These are phyloP conservation scores for Kwoniella dejecticola DNA, from an alignment of 768 basidiomycete genomes.

Conservation along the genomic window DNA sequence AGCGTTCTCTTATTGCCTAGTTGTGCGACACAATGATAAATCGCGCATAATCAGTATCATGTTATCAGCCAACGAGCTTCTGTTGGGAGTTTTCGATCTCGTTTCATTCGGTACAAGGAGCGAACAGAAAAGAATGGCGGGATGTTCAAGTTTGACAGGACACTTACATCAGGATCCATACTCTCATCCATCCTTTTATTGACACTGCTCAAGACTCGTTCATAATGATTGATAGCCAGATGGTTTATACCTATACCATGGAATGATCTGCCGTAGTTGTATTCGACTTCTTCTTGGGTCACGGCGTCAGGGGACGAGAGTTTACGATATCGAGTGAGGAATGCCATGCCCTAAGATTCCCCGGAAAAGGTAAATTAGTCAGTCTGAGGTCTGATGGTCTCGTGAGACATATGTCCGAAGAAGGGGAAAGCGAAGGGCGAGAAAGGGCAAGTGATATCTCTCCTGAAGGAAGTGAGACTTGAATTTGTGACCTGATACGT, in stretches of 20 bases:
- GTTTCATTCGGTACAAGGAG: too few species aligned
- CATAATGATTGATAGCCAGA: slow-evolving; percentile 82
- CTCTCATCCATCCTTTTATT: slow-evolving; percentile 57
- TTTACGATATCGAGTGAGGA: slow-evolving; percentile 77
- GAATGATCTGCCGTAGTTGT: slow-evolving; percentile 87
- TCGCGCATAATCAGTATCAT: too few species aligned
- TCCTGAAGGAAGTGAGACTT: too few species aligned
- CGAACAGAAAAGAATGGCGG: too few species aligned
- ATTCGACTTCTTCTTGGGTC: slow-evolving; percentile 71
- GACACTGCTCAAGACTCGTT: slow-evolving; percentile 68
- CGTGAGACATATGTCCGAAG: too few species aligned
- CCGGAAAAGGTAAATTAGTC: not conserved
- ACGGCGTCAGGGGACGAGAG: slow-evolving; percentile 57
- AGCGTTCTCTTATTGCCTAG: slow-evolving; percentile 58
- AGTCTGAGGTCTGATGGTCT: too few species aligned
- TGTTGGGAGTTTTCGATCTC: too few species aligned
- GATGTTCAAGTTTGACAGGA: not conserved
- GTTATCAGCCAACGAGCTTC: too few species aligned
- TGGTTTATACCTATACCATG: slow-evolving; percentile 86
- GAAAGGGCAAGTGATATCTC: too few species aligned
- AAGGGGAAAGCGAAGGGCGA: too few species aligned
- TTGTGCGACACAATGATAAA: too few species aligned
- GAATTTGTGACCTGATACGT: too few species aligned
- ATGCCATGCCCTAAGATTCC: slow-evolving; percentile 70
- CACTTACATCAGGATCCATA: slow-evolving; percentile 54